Conservation (phyloP, 345 rosid species). For the Gossypium longicalyx region DNA sequence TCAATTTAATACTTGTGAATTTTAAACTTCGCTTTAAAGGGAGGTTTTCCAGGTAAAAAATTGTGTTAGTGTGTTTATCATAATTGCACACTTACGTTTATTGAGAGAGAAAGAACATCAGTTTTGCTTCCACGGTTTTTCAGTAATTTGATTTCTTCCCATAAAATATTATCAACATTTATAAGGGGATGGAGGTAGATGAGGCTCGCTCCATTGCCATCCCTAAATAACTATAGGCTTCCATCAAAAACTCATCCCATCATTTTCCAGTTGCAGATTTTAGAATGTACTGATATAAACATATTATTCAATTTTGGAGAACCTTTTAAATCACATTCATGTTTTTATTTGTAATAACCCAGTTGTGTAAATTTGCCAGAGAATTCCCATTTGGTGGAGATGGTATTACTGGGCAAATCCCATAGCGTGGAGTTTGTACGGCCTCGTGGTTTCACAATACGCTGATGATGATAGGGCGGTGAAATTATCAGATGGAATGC, state of each 20-base stretch:
- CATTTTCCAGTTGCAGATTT: background rate
- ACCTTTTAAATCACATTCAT: background rate
- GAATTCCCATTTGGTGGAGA: constrained; percentile 96
- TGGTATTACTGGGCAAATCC: constrained; percentile 99
- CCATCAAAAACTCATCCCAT: background rate
- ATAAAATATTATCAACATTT: too few species aligned
- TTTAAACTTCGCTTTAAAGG: too few species aligned
- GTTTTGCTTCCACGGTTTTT: too few species aligned
- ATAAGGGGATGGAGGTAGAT: too few species aligned
- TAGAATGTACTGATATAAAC: background rate
- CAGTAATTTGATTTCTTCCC: too few species aligned
- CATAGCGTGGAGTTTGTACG: constrained; percentile 86
- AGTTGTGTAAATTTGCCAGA: constrained; percentile 35
- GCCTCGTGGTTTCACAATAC: constrained; percentile 78
- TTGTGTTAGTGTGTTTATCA: too few species aligned
- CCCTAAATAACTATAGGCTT: background rate
- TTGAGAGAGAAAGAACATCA: too few species aligned
- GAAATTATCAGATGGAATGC: constrained; percentile 55
- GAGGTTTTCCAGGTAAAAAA: too few species aligned
- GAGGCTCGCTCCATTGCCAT: too few species aligned
- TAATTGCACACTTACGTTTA: too few species aligned
- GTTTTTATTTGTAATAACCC: background rate
- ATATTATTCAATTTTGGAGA: background rate
- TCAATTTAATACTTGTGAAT: too few species aligned
- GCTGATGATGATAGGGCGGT: constrained; percentile 50